Conservation (phyloP, 2,329 filamentous ascomycete species). For the Aspergillus luchuensis region DNA sequence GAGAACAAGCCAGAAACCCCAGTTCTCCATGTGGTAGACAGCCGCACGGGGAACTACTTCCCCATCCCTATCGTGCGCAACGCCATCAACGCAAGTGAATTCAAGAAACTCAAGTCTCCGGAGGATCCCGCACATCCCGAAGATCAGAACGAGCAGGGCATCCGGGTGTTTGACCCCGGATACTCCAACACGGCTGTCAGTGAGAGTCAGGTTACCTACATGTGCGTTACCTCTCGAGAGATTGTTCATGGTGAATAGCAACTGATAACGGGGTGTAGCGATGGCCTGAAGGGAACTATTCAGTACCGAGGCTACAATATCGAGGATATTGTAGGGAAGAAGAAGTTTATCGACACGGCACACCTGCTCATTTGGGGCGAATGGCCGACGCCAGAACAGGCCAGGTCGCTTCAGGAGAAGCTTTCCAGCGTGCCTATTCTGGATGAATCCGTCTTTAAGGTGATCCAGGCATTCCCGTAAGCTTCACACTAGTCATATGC, state of each 20-base stretch:
- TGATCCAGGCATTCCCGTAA: slow-evolving; percentile 1
- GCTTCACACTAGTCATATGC: background rate
- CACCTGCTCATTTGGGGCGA: slow-evolving; percentile 1
- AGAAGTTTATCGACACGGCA: background rate
- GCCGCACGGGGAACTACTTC: slow-evolving; percentile 1
- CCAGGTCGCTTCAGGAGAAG: background rate
- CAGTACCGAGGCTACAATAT: slow-evolving; percentile 1
- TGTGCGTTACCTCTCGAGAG: background rate
- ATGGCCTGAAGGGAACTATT: slow-evolving; percentile 2
- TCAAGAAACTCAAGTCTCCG: background rate
- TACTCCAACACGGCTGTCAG: slow-evolving; percentile 3
- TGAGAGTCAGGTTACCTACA: slow-evolving; percentile 5
- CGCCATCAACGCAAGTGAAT: slow-evolving; percentile 5
- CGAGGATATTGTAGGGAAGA: background rate
- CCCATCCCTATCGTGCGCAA: slow-evolving; percentile 3
- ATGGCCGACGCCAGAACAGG: background rate
- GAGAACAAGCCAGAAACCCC: background rate
- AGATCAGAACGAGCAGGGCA: background rate
- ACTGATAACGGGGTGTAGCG: background rate
- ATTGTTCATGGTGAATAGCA: background rate
- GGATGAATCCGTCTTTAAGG: background rate
- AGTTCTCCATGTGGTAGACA: slow-evolving; percentile 39
- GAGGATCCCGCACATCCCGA: background rate
- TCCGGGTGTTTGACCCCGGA: slow-evolving; percentile 1
- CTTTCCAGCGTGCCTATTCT: background rate